Conservation (phyloP, 768 basidiomycete species). For the Tephrocybe sp. region DNA sequence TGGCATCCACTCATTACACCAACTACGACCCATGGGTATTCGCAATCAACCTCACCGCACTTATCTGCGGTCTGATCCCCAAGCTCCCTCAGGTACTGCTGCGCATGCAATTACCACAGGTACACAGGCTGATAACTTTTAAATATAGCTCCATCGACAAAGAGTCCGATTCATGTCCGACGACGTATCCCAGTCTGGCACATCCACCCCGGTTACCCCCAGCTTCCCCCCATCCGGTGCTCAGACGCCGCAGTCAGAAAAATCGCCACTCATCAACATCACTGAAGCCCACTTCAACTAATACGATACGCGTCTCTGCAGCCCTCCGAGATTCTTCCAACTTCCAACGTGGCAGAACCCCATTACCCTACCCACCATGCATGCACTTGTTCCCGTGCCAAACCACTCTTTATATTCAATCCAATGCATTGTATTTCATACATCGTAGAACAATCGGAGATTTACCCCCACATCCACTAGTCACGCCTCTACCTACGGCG, state of each 20-base stretch:
- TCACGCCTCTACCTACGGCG: slow-evolving; percentile 25
- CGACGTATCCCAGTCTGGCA: slow-evolving; percentile 50
- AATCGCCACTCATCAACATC: slow-evolving; percentile 33
- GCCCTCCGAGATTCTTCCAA: background rate
- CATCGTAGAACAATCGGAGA: slow-evolving; percentile 24
- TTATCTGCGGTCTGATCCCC: slow-evolving; percentile 81
- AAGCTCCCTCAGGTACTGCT: slow-evolving; percentile 87
- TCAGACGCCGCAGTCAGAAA: slow-evolving; percentile 37
- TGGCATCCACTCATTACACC: slow-evolving; percentile 97
- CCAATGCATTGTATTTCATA: slow-evolving; percentile 32
- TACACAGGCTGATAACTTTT: slow-evolving; percentile 13
- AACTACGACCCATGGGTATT: slow-evolving; percentile 95
- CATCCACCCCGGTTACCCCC: slow-evolving; percentile 64
- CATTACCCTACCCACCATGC: slow-evolving; percentile 5
- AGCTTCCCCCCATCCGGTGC: slow-evolving; percentile 56
- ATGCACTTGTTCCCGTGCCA: slow-evolving; percentile 1
- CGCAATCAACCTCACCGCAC: slow-evolving; percentile 82
- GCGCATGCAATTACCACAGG: slow-evolving; percentile 7
- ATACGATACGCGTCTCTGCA: background rate
- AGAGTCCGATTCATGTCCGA: slow-evolving; percentile 76
- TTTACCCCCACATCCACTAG: slow-evolving; percentile 19
- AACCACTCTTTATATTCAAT: slow-evolving; percentile 11
- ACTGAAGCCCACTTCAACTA: slow-evolving; percentile 49
- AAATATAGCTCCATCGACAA: slow-evolving; percentile 72
- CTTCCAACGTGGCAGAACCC: slow-evolving; percentile 1